phyloP scores from a whole-genome alignment of 495 filamentous ascomycete genomes.

The Aspergillus heteromorphus region DNA sequence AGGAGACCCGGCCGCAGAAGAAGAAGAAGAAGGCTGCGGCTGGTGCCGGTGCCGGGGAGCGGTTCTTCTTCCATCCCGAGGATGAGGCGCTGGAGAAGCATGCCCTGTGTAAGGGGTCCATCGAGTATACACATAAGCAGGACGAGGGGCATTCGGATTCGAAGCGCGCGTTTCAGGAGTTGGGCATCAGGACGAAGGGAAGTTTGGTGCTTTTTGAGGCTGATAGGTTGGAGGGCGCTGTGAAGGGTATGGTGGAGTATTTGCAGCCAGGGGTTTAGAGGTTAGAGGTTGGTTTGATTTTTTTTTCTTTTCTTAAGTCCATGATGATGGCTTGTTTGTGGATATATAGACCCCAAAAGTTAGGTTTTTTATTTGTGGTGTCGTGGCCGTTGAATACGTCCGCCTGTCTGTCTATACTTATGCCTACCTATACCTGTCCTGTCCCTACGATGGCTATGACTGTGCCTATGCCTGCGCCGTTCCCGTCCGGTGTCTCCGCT shows the following conservation, averaged over 20 bases:
- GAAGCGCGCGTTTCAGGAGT: slow-evolving; percentile 89
- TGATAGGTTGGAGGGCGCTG: slow-evolving; percentile 57
- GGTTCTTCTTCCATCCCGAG: slow-evolving; percentile 94
- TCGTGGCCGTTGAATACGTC: no score
- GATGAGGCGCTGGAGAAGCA: slow-evolving; percentile 82
- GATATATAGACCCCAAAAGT: no score
- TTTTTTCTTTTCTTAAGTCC: slow-evolving; percentile 5
- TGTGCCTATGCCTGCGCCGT: no score
- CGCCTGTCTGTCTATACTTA: background rate
- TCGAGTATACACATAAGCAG: slow-evolving; percentile 70
- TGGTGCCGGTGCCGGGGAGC: slow-evolving; percentile 33
- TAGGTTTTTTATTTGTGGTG: no score
- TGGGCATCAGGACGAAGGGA: slow-evolving; percentile 79
- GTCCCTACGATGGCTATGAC: no score
- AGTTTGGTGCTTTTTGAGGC: slow-evolving; percentile 75
- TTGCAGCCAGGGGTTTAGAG: slow-evolving; percentile 41
- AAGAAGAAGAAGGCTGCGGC: slow-evolving; percentile 65
- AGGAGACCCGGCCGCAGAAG: slow-evolving; percentile 64
- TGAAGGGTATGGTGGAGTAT: slow-evolving; percentile 67
- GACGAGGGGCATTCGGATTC: slow-evolving; percentile 78
- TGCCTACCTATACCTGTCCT: no score
- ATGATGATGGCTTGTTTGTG: background rate
- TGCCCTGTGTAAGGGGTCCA: slow-evolving; percentile 58
- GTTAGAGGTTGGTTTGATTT: background rate
- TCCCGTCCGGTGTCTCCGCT: background rate